Evolutionary conservation across 164 flowering plant species (phyloP), one percentile per base, ranked within the genome.

Genomic region (Aristolochia fimbriata): DNA sequence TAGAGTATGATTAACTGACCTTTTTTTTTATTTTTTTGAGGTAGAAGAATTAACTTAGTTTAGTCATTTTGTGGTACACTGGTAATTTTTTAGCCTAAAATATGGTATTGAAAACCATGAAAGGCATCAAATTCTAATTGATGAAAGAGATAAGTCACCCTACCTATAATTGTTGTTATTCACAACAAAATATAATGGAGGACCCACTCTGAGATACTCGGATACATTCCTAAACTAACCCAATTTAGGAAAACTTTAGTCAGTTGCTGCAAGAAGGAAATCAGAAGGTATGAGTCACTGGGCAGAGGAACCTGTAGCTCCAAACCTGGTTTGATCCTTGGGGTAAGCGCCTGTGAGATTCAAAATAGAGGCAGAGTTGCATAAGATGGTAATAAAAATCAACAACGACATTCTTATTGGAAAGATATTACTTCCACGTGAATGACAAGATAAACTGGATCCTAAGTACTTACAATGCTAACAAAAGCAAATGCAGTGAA

Each of bases 261-360:
- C 0, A 47, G 41, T 21, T 24, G 17, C n/a, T 25, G 15, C n/a
- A 50, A 51, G 49, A 16, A 19, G 27, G 24, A 63, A 52, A 23
- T 12, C 97, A 90, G 99, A 69, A 94, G 92, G 80, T 90, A 94
- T 8, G 99, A 94, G 67, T 94, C 96, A 55, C 75, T 79, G 24
- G 99, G 99, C 75, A 94, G 99, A 70, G 86, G 97, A 74, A 88
- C 80, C 70, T 86, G 78, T 58, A 90, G 97, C 50, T 88, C 97
- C 73, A 90, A 74, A 70, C 99, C 99, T 73, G 96, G 91, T 72
- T 94, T 77, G 52, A 94, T 85, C 67, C 99, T 79, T n/a, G 99
- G 80, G 71, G 83, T 80, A 47, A 94, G 73, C 62, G 96, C 97
- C 99, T 94, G 55, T 33, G 54, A 48, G 43, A 37, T 64, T 58